A percentile compares a stretch with the other conserved stretches of the same genome.
Evolutionary conservation across 2,329 filamentous ascomycete genomes (phyloP).

Genomic region (Colletotrichum sp.): DNA sequence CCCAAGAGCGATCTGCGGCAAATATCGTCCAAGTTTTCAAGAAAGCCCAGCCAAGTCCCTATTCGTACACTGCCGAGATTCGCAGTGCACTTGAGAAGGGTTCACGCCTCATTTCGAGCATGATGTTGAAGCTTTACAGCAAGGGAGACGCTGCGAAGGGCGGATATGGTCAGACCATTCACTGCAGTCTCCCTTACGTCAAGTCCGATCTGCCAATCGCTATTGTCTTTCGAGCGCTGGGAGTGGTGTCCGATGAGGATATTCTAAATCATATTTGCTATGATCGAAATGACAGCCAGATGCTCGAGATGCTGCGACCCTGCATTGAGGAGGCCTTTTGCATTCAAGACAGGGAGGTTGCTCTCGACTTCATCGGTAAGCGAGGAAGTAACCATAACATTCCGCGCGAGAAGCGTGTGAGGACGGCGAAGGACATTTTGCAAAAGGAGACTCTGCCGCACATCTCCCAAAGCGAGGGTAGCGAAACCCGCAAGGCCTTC

Average conservation of each 20-base stretch:
- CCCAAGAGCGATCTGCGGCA: constrained; percentile 94
- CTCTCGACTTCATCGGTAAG: constrained; percentile 94
- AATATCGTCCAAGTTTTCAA: constrained; percentile 99
- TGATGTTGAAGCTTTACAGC: constrained; percentile 87
- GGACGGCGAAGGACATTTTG: constrained; percentile 91
- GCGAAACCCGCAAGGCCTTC: constrained; percentile 95
- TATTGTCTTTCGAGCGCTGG: constrained; percentile 93
- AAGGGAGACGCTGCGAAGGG: constrained; percentile 83
- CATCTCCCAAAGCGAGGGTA: constrained; percentile 93
- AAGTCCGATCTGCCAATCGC: constrained; percentile 93
- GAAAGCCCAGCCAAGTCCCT: constrained; percentile 91
- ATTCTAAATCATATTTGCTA: constrained; percentile 98
- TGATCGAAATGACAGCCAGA: constrained; percentile 91
- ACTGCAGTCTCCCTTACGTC: constrained; percentile 90
- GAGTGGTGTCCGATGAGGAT: constrained; percentile 96
- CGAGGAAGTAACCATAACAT: constrained; percentile 75
- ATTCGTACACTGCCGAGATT: constrained; percentile 94
- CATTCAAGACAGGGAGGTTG: constrained; percentile 93
- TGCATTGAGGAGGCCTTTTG: constrained; percentile 97
- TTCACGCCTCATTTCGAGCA: constrained; percentile 89
- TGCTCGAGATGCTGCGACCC: constrained; percentile 96
- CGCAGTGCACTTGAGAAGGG: constrained; percentile 96
- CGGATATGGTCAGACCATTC: constrained; percentile 85
- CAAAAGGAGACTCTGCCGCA: constrained; percentile 97
- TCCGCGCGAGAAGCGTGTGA: constrained; percentile 80